A percentile compares a stretch with the other conserved stretches of the same genome.
Evolutionary conservation across 2,329 filamentous ascomycete genomes (phyloP).

Genomic region (Leptographium galeiforme): DNA sequence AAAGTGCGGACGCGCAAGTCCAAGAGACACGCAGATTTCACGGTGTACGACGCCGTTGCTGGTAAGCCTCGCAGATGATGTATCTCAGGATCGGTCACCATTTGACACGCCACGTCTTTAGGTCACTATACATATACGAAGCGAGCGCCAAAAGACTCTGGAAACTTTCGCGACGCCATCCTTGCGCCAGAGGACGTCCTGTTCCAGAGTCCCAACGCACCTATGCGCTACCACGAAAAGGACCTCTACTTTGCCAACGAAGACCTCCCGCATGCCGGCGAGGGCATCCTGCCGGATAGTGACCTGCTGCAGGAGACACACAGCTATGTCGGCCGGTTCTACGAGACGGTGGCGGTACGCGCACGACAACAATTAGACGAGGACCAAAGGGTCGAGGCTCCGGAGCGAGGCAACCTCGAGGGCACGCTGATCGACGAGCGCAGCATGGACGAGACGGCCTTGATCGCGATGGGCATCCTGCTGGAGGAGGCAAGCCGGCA

Average conservation of each 20-base stretch:
- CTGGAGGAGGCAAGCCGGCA: slow-evolving; percentile 56
- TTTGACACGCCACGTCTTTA: slow-evolving; percentile 6
- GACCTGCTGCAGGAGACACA: slow-evolving; percentile 59
- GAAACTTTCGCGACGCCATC: slow-evolving; percentile 18
- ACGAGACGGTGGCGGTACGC: slow-evolving; percentile 26
- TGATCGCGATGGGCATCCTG: slow-evolving; percentile 62
- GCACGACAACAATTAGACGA: neutral
- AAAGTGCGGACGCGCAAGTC: neutral
- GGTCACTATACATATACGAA: slow-evolving; percentile 22
- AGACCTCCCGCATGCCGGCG: slow-evolving; percentile 31
- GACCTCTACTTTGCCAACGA: slow-evolving; percentile 59
- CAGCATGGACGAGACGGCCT: slow-evolving; percentile 66
- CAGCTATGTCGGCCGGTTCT: slow-evolving; percentile 54
- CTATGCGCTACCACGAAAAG: slow-evolving; percentile 53
- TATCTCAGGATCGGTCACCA: neutral
- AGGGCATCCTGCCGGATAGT: slow-evolving; percentile 46
- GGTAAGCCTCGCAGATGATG: slow-evolving; percentile 28
- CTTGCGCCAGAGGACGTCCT: slow-evolving; percentile 59
- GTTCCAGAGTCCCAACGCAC: slow-evolving; percentile 51
- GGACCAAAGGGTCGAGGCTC: neutral
- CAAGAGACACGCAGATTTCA: slow-evolving; percentile 28
- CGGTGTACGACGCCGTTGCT: slow-evolving; percentile 60
- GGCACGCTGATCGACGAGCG: slow-evolving; percentile 30
- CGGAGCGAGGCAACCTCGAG: slow-evolving; percentile 7
- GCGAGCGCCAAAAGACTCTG: slow-evolving; percentile 8